A percentile compares a stretch with the other conserved stretches of the same genome.
Evolutionary conservation across 257 asterid species (phyloP).

Genomic region (Misopates orontium): DNA sequence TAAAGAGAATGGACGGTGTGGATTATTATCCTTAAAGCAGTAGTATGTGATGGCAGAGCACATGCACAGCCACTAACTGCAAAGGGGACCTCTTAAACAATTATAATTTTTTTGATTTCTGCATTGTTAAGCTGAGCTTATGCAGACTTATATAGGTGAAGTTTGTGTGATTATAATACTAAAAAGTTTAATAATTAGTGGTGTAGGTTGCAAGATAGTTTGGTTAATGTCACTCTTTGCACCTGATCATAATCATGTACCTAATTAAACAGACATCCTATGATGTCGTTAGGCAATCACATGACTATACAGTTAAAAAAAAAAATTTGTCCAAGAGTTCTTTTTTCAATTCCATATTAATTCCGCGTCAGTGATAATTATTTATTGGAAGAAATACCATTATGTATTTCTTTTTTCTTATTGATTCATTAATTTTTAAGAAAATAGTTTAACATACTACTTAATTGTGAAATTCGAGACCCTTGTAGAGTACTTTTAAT

Average conservation of each 20-base stretch:
- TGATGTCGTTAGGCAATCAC: conserved; percentile 22
- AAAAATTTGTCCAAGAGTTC: no score
- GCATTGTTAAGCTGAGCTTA: conserved; percentile 1
- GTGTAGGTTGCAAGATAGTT: conserved; percentile 32
- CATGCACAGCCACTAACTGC: conserved; percentile 63
- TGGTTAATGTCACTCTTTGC: conserved; percentile 35
- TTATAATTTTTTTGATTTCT: neutral
- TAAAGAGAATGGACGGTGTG: conserved; percentile 61
- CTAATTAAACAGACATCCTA: conserved; percentile 25
- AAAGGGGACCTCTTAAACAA: conserved; percentile 21
- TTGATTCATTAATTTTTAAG: no score
- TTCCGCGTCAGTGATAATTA: no score
- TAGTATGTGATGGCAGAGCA: conserved; percentile 68
- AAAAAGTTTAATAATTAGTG: neutral
- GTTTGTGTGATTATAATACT: no score
- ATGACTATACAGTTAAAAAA: conserved; percentile 6
- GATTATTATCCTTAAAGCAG: conserved; percentile 51
- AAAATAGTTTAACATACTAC: neutral
- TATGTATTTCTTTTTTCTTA: neutral
- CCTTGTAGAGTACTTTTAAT: no score
- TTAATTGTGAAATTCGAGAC: neutral
- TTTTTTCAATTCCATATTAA: no score
- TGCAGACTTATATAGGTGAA: neutral
- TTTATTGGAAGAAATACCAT: no score
- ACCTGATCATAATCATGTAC: conserved; percentile 35